These are phyloP conservation scores for Cetraspora pellucida DNA, from an alignment of 192 early-diverging fungal genomes.

Conservation along the genomic window DNA sequence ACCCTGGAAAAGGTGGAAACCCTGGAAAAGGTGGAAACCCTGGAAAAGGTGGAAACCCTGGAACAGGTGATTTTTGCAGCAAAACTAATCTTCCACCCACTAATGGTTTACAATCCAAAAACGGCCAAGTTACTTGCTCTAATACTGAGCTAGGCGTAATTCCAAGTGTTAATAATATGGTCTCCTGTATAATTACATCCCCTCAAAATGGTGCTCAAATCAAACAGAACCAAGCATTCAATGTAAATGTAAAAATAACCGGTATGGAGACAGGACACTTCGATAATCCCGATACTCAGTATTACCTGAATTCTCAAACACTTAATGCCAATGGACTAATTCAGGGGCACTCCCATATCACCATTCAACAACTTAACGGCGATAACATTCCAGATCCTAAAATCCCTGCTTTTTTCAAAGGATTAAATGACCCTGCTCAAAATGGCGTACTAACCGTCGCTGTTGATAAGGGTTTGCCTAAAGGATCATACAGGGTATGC, in stretches of 20 bases:
- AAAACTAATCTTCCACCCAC: not conserved
- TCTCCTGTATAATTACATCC: not conserved
- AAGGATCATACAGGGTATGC: conserved; percentile 20
- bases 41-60: no score
- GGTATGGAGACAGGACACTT: not conserved
- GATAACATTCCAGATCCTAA: not conserved
- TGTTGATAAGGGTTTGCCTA: not conserved
- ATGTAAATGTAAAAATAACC: not conserved
- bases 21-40: no score
- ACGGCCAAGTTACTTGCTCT: not conserved
- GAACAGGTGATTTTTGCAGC: not conserved
- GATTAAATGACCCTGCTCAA: not conserved
- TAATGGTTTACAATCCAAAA: conserved; percentile 5
- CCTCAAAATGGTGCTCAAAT: not conserved
- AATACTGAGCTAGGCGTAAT: not conserved
- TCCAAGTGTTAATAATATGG: not conserved
- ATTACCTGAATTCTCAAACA: not conserved
- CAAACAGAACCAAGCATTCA: not conserved
- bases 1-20: no score
- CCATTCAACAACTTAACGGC: not conserved
- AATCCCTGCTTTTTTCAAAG: conserved; percentile 16
- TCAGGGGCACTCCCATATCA: conserved; percentile 5
- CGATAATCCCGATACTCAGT: not conserved
- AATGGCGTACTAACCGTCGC: not conserved
- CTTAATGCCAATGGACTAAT: not conserved